Evolutionary conservation across 371 early-diverging fungal genomes (phyloP), one percentile per base, ranked within the genome.

Genomic region (Syncephalis plumigaleata): DNA sequence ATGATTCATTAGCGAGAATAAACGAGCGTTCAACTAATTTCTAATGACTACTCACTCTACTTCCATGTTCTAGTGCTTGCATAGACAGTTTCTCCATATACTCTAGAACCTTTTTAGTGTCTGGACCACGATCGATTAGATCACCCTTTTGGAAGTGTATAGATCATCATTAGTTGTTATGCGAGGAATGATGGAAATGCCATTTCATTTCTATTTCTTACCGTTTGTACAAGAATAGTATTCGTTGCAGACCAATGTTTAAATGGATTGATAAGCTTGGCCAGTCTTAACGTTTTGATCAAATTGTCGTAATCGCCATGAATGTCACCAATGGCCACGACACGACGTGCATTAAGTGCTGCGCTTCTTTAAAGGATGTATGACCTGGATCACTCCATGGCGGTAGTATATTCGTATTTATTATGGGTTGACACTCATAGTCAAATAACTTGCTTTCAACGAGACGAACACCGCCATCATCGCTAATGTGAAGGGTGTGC

Each of bases 321-420:
- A 21, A 84, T 56, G 60, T 86, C 87, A 5, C 82, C 84, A 42
- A 82, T 58, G 17, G 82, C 84, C 8, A 81, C 68, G 46, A 81
- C 31, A 31, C 11, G 4, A 13, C 82, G 77, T 7, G 4, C 11
- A 7, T 31, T 31, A 7, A 31, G 31, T n/a, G 11, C 31, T 31
- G 31, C 11, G 31, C 31, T 7, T 31, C 4, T 31, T 31, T 31
- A 31, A 31, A 31, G 4, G 31, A 7, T 31, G 31, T 11, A 31
- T 31, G 31, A 11, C 7, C 11, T 7, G 31, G 4, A 31, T 31
- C 31, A 31, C 4, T 7, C 31, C 31, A 31, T 31, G 4, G 7
- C 11, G 31, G n/a, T n/a, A n/a, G n/a, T n/a, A n/a, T n/a, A n/a
- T n/a, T n/a, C n/a, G n/a, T n/a, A n/a, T n/a, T n/a, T n/a, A n/a